A percentile compares a stretch with the other conserved stretches of the same genome.
These are phyloP conservation scores for Teratosphaeria destructans DNA, from an alignment of 2,329 filamentous ascomycete species.

Conservation along the genomic window DNA sequence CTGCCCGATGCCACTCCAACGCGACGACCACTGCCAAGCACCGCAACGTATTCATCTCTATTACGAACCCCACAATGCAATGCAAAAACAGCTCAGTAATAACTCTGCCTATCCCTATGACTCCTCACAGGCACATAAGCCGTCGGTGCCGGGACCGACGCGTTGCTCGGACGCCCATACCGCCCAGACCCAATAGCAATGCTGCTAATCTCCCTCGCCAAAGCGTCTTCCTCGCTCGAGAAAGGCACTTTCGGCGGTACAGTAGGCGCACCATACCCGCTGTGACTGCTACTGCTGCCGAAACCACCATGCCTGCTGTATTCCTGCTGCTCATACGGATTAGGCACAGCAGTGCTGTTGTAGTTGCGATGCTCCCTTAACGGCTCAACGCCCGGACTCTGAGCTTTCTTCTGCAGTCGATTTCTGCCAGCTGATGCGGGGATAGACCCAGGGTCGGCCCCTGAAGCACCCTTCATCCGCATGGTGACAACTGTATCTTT, in stretches of 20 bases:
- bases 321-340: constrained; percentile 43
- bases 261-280: constrained; percentile 38
- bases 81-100: constrained; percentile 10
- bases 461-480: constrained; percentile 21
- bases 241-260: constrained; percentile 63
- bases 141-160: constrained; percentile 7
- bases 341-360: constrained; percentile 32
- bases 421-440: constrained; percentile 38
- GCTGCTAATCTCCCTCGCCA: constrained; percentile 59
- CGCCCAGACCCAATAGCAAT: constrained; percentile 20
- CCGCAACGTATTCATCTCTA: neutral
- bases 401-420: constrained; percentile 54
- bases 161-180: neutral
- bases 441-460: constrained; percentile 23
- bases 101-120: constrained; percentile 21
- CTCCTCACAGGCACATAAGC: constrained; percentile 23
- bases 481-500: constrained; percentile 26
- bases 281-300: neutral
- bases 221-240: constrained; percentile 38
- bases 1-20: neutral
- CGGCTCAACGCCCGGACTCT: constrained; percentile 9
- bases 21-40: neutral
- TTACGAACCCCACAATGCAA: neutral
- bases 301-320: constrained; percentile 25
- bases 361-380: constrained; percentile 31